These are phyloP conservation scores for Microstroma glucosiphilum DNA, from an alignment of 1,284 basidiomycete genomes.

Conservation along the genomic window DNA sequence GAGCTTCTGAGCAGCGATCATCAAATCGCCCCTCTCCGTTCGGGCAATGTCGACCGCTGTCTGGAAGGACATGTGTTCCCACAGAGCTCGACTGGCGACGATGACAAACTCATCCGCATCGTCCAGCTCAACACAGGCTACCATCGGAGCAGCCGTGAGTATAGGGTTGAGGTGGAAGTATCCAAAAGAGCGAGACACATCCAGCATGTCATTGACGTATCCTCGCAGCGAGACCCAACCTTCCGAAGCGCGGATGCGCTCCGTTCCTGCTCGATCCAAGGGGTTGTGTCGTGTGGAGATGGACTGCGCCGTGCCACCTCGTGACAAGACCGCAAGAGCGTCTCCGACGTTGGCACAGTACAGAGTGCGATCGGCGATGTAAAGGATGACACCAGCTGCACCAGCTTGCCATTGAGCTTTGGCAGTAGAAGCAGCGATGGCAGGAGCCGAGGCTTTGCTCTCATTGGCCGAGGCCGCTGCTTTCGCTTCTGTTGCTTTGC, in stretches of 20 bases:
- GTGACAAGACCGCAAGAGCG: slow-evolving; percentile 79
- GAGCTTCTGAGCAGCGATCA: slow-evolving; percentile 94
- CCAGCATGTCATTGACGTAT: slow-evolving; percentile 83
- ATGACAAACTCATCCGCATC: slow-evolving; percentile 95
- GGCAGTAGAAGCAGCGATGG: slow-evolving; percentile 30
- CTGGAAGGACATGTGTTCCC: slow-evolving; percentile 91
- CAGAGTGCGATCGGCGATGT: slow-evolving; percentile 72
- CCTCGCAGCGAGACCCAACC: slow-evolving; percentile 95
- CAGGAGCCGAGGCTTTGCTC: slow-evolving; percentile 23
- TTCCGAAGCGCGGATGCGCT: slow-evolving; percentile 81
- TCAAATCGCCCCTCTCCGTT: slow-evolving; percentile 73
- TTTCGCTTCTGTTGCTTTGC: slow-evolving; percentile 29
- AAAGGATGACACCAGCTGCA: slow-evolving; percentile 79
- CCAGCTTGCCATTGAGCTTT: slow-evolving; percentile 41
- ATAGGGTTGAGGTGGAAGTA: slow-evolving; percentile 86
- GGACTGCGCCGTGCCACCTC: slow-evolving; percentile 64
- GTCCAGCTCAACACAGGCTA: slow-evolving; percentile 65
- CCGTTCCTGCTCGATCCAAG: slow-evolving; percentile 76
- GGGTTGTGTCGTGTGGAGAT: slow-evolving; percentile 83
- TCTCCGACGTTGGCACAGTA: slow-evolving; percentile 88
- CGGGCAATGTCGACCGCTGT: slow-evolving; percentile 95
- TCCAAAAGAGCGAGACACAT: slow-evolving; percentile 86
- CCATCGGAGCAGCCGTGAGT: slow-evolving; percentile 80
- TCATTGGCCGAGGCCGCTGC: slow-evolving; percentile 1
- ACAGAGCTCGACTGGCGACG: slow-evolving; percentile 83